Conservation (phyloP, 257 asterid species). For the Schizonepeta tenuifolia region DNA sequence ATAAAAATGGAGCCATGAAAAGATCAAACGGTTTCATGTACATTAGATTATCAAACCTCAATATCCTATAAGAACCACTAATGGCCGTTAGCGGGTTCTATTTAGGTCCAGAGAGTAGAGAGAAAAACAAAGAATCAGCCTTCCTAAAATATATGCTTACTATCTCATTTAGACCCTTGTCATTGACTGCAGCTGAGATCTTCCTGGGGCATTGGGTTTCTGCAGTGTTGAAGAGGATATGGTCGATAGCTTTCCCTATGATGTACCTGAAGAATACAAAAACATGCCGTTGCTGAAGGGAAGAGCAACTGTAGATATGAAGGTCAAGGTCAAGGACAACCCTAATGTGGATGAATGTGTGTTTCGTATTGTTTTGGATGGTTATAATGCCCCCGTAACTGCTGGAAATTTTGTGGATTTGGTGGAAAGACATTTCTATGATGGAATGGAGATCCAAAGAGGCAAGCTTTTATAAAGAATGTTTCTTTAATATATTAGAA, state of each 20-base stretch:
- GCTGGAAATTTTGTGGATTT: conserved; percentile 93
- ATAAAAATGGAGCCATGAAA: background rate
- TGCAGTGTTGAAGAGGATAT: conserved; percentile 99
- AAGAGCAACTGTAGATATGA: conserved; percentile 96
- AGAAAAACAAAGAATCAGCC: conserved; percentile 35
- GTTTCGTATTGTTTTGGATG: conserved; percentile 88
- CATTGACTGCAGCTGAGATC: conserved; percentile 99
- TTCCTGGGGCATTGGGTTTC: conserved; percentile 99
- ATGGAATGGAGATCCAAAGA: conserved; percentile 99
- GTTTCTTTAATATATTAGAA: conserved; percentile 2
- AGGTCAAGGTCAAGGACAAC: conserved; percentile 95
- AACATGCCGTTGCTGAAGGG: conserved; percentile 95
- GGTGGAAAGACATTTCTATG: conserved; percentile 94
- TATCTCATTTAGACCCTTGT: conserved; percentile 89
- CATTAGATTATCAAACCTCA: background rate
- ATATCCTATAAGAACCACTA: conserved; percentile 13
- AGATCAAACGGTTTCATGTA: background rate
- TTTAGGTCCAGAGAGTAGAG: conserved; percentile 39
- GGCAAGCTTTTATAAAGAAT: conserved; percentile 45
- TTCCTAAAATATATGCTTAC: conserved; percentile 54
- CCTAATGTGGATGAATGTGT: conserved; percentile 78
- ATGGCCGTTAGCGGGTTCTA: conserved; percentile 14
- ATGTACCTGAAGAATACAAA: conserved; percentile 89
- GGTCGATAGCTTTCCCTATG: conserved; percentile 97
- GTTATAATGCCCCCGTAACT: conserved; percentile 96